Conservation (phyloP, 805 yeast species). For the Kluyveromyces wickerhamii region DNA sequence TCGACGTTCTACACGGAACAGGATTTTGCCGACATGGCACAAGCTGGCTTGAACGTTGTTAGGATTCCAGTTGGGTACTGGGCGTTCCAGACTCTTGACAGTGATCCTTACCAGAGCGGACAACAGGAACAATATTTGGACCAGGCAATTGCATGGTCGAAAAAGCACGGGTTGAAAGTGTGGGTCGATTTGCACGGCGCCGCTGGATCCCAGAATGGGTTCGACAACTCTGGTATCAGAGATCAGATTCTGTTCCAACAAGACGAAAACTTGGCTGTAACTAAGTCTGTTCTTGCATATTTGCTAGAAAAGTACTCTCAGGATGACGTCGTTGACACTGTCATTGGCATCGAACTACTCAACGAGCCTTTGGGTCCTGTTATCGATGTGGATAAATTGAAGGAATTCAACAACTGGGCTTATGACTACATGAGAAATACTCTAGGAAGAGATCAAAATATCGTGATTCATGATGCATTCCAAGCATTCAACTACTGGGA, state of each 20-base stretch:
- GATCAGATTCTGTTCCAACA: slow-evolving; percentile 49
- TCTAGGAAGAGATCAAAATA: slow-evolving; percentile 42
- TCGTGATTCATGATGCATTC: slow-evolving; percentile 81
- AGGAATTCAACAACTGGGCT: slow-evolving; percentile 53
- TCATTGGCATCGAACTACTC: slow-evolving; percentile 74
- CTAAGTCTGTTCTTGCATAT: slow-evolving; percentile 45
- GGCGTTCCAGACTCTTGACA: slow-evolving; percentile 60
- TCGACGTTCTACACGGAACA: slow-evolving; percentile 61
- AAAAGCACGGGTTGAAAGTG: slow-evolving; percentile 52
- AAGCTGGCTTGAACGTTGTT: slow-evolving; percentile 69
- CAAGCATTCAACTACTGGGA: slow-evolving; percentile 56
- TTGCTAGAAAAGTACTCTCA: slow-evolving; percentile 60
- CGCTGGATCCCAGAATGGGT: slow-evolving; percentile 96
- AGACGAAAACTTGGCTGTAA: slow-evolving; percentile 41
- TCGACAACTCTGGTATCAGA: slow-evolving; percentile 85
- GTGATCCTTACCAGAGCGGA: slow-evolving; percentile 85
- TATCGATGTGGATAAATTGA: slow-evolving; percentile 50
- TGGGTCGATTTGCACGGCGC: slow-evolving; percentile 95
- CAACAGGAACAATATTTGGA: slow-evolving; percentile 60
- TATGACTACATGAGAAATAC: slow-evolving; percentile 54
- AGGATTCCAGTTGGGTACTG: slow-evolving; percentile 93
- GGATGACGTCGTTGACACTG: slow-evolving; percentile 54
- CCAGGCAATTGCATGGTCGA: slow-evolving; percentile 70
- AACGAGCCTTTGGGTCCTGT: slow-evolving; percentile 84
- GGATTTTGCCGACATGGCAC: slow-evolving; percentile 56